These are phyloP conservation scores for Chaetothyriales sp. DNA, from an alignment of 2,329 filamentous ascomycete species.

Conservation along the genomic window DNA sequence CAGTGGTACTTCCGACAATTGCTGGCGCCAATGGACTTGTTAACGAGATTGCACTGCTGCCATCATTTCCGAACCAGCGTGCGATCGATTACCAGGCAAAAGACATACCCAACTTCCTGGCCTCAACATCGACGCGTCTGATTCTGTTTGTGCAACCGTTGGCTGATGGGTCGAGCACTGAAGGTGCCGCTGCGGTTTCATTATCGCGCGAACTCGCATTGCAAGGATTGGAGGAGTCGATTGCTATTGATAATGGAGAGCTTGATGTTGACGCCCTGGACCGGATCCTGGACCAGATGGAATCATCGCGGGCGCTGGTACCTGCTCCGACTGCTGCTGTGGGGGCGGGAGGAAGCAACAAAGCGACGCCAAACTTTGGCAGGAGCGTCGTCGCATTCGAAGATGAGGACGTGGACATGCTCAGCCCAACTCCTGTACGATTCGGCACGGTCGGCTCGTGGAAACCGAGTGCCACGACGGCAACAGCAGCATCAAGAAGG, in stretches of 20 bases:
- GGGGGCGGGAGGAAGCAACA: background rate
- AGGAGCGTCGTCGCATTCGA: conserved; percentile 7
- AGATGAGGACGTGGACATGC: conserved; percentile 11
- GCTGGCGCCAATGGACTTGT: background rate
- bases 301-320: background rate
- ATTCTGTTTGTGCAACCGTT: conserved; percentile 10
- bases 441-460: background rate
- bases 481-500: too few relatives aligned
- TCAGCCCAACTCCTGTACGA: conserved; percentile 6
- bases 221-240: background rate
- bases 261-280: conserved; percentile 35
- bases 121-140: conserved; percentile 10
- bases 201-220: background rate
- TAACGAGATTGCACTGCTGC: background rate
- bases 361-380: conserved; percentile 2
- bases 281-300: conserved; percentile 30
- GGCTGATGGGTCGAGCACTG: background rate
- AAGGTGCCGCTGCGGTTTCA: background rate
- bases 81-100: background rate
- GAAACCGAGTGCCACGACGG: background rate
- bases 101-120: conserved; percentile 7
- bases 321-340: background rate
- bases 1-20: conserved; percentile 9
- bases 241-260: conserved; percentile 21
- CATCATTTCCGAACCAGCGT: background rate